Conservation (phyloP, 2,329 filamentous ascomycete species). For the Chaetomium globosum region DNA sequence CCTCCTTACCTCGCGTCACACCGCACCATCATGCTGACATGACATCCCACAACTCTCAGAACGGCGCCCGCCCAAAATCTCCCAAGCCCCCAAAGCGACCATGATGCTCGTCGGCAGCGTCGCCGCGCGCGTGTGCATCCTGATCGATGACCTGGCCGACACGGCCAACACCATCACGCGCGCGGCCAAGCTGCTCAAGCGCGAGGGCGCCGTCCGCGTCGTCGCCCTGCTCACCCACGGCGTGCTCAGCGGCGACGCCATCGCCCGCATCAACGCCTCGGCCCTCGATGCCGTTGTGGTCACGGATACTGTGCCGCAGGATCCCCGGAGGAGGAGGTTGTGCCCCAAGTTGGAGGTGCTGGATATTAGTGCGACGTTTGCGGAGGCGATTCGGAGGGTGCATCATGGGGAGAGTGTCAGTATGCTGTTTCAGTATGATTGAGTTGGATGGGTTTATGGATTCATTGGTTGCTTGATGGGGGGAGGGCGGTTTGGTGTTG, state of each 20-base stretch:
- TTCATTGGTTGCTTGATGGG: neutral
- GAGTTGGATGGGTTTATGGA: neutral
- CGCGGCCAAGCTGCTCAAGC: slow-evolving; percentile 94
- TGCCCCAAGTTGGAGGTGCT: slow-evolving; percentile 91
- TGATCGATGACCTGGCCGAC: slow-evolving; percentile 93
- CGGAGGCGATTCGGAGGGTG: slow-evolving; percentile 91
- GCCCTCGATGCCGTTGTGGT: slow-evolving; percentile 90
- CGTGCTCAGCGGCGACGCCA: slow-evolving; percentile 90
- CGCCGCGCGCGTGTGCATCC: slow-evolving; percentile 71
- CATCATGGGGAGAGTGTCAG: slow-evolving; percentile 98
- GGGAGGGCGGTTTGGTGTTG: too few relatives aligned
- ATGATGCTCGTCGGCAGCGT: slow-evolving; percentile 85
- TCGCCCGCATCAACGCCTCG: slow-evolving; percentile 89
- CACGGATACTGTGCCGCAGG: slow-evolving; percentile 91
- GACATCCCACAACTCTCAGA: slow-evolving; percentile 31
- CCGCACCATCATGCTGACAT: neutral
- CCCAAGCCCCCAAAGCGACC: slow-evolving; percentile 74
- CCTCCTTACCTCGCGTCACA: neutral
- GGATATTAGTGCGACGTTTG: slow-evolving; percentile 87
- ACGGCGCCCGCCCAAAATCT: slow-evolving; percentile 68
- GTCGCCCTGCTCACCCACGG: slow-evolving; percentile 94
- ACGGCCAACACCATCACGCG: slow-evolving; percentile 97
- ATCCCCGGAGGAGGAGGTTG: slow-evolving; percentile 42
- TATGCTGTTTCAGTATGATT: slow-evolving; percentile 85
- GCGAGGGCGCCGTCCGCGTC: slow-evolving; percentile 83